Base-by-base conservation (phyloP, 495 filamentous ascomycete genomes). In the Aspergillus panamensis region DNA sequence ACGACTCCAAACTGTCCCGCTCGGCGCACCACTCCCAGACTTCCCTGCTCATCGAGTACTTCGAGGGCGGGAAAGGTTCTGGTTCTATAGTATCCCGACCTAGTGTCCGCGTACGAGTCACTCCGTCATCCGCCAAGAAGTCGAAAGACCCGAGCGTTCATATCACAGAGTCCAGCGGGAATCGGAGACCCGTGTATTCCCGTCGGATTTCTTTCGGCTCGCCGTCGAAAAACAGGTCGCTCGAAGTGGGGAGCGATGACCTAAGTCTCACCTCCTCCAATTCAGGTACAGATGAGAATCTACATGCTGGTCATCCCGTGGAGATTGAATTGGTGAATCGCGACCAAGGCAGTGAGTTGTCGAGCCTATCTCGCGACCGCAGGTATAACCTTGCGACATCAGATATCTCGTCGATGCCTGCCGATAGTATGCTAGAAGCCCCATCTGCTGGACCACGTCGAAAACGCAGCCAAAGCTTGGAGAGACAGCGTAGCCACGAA, bases 11-110 rank as follows among this genome's bases (percentile, higher is more conserved):
- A 57, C 69, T 78, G 62, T 75, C 80, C 61, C 73, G 64, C 55
- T 73, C 80, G 54, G 69, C 78, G 20, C 76, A 82, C 37, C 79
- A 84, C 53, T 94, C 90, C 48, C 92, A 95, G 71, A 96, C 94
- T 40, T 96, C 91, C 49, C 82, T 99, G 50, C 78, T 99, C 67
- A 99, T 99, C 67, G 94, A 99, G 73, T 97, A 97, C 72, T 99
- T 97, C 68, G 92, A 96, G 73, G 91, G 85, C 62, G 87, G 89
- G 51, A 96, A 94, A 71, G 76, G 77, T 53, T 66, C 74, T 32
- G 79, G 83, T 68, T 76, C 49, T 62, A 77, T 77, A 53, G 80
- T 73, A 76, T 87, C 80, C 75, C 73, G 91, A 58, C 95, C 94
- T 2, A 97, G 92, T 74, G 94, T 99, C 43, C 85, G 94, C 63